These are phyloP conservation scores for Trichomonascaceae sp. DNA, from an alignment of 1,139 yeast genomes.

Conservation along the genomic window DNA sequence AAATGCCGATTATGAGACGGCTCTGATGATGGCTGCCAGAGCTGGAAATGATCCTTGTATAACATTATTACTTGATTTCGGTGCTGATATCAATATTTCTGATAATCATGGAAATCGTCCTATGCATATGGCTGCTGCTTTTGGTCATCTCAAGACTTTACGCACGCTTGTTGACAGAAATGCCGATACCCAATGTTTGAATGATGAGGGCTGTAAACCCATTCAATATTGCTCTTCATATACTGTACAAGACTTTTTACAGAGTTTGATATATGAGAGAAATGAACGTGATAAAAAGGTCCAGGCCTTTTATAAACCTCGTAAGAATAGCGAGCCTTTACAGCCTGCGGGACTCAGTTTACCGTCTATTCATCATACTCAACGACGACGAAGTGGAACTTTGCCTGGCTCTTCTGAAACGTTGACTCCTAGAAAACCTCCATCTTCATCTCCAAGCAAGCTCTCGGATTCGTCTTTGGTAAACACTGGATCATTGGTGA, in stretches of 20 bases:
- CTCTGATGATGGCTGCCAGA: constrained; percentile 63
- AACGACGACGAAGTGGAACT: not conserved
- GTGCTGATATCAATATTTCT: constrained; percentile 60
- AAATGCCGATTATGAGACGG: constrained; percentile 50
- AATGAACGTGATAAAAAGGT: constrained; percentile 14
- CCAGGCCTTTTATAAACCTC: constrained; percentile 15
- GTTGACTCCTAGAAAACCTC: not conserved
- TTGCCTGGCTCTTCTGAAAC: not conserved
- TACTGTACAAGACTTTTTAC: constrained; percentile 34
- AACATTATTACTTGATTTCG: constrained; percentile 66
- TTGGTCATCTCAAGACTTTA: constrained; percentile 62
- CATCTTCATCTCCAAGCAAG: not conserved
- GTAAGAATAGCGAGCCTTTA: not conserved
- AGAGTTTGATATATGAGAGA: constrained; percentile 28
- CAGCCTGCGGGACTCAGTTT: not conserved
- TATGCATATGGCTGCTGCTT: constrained; percentile 73
- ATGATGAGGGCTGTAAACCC: constrained; percentile 66
- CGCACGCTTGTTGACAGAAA: constrained; percentile 50
- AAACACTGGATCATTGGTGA: not conserved
- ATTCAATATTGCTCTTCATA: constrained; percentile 35
- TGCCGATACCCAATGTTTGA: constrained; percentile 46
- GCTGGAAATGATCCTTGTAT: constrained; percentile 66
- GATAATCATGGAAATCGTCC: constrained; percentile 61
- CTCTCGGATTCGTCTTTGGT: not conserved
- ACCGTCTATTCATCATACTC: not conserved